A percentile compares a stretch with the other conserved stretches of the same genome.
Conservation (phyloP, 2,329 filamentous ascomycete species). For the Trichophyton mentagrophytes region DNA sequence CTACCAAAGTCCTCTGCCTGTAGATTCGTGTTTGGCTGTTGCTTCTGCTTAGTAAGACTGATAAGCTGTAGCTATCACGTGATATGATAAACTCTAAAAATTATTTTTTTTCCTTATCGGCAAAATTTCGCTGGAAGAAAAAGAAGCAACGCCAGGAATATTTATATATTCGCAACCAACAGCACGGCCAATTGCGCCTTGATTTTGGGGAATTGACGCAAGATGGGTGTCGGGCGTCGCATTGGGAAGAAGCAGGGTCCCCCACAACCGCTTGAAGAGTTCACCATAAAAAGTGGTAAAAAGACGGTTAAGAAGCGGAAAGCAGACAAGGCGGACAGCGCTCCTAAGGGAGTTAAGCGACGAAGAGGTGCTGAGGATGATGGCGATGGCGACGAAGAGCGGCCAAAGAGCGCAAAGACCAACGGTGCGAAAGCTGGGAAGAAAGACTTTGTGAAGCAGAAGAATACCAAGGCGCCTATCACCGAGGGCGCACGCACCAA, state of each 20-base stretch:
- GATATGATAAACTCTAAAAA: constrained; percentile 3
- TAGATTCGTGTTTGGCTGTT: not conserved
- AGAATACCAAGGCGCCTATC: constrained; percentile 18
- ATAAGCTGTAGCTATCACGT: not conserved
- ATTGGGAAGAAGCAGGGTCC: constrained; percentile 88
- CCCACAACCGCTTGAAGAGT: constrained; percentile 68
- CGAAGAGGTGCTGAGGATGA: constrained; percentile 8
- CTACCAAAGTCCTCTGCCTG: not conserved
- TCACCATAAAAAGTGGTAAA: constrained; percentile 44
- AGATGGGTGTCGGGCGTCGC: constrained; percentile 78
- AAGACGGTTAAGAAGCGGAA: constrained; percentile 77
- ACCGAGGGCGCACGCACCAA: not conserved
- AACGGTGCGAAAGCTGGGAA: constrained; percentile 31
- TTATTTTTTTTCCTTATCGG: constrained; percentile 2
- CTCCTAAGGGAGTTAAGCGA: constrained; percentile 12
- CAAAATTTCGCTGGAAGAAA: not conserved
- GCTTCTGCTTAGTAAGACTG: not conserved
- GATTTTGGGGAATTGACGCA: constrained; percentile 18
- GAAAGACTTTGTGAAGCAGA: constrained; percentile 28
- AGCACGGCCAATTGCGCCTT: not conserved
- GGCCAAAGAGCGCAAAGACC: constrained; percentile 50
- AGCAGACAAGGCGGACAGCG: constrained; percentile 50
- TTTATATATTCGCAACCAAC: not conserved
- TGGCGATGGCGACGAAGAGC: constrained; percentile 37
- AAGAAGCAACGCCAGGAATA: not conserved